phyloP scores from a whole-genome alignment of 306 rosid species.

The Cajanus cajan region DNA sequence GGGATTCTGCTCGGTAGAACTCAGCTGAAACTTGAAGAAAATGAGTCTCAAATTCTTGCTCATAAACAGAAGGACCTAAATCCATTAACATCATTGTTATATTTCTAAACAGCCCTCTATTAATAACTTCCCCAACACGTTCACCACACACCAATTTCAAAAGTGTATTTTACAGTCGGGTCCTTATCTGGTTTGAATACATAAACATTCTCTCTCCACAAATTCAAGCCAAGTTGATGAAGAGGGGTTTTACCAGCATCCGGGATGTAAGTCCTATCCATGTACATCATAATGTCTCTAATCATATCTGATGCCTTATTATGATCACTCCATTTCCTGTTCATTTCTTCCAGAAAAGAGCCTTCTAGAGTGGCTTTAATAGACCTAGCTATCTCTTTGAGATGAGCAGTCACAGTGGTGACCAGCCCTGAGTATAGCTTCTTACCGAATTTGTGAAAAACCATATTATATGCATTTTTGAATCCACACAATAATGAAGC shows the following conservation, averaged over 20 bases:
- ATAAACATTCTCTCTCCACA: conserved; percentile 84
- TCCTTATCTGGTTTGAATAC: conserved; percentile 63
- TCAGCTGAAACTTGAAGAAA: conserved; percentile 74
- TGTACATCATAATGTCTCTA: conserved; percentile 83
- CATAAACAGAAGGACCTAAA: conserved; percentile 72
- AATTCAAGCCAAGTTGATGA: conserved; percentile 74
- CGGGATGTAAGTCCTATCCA: conserved; percentile 84
- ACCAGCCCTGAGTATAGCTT: too few species aligned
- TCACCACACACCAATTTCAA: conserved; percentile 65
- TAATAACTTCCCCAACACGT: conserved; percentile 77
- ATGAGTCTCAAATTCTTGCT: conserved; percentile 65
- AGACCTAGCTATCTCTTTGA: conserved; percentile 62
- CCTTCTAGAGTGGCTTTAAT: conserved; percentile 76
- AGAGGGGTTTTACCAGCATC: conserved; percentile 61
- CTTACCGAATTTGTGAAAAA: too few species aligned
- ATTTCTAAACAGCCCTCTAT: conserved; percentile 70
- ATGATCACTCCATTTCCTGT: conserved; percentile 80
- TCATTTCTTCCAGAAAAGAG: conserved; percentile 75
- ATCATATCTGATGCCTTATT: conserved; percentile 78
- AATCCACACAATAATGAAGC: too few species aligned
- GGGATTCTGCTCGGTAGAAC: conserved; percentile 72
- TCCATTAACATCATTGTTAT: conserved; percentile 77
- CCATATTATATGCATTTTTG: too few species aligned
- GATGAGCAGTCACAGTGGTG: conserved; percentile 70
- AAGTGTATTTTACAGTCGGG: conserved; percentile 58